Base-by-base conservation (phyloP, 768 basidiomycete species). In the Tubosaeta sp. region DNA sequence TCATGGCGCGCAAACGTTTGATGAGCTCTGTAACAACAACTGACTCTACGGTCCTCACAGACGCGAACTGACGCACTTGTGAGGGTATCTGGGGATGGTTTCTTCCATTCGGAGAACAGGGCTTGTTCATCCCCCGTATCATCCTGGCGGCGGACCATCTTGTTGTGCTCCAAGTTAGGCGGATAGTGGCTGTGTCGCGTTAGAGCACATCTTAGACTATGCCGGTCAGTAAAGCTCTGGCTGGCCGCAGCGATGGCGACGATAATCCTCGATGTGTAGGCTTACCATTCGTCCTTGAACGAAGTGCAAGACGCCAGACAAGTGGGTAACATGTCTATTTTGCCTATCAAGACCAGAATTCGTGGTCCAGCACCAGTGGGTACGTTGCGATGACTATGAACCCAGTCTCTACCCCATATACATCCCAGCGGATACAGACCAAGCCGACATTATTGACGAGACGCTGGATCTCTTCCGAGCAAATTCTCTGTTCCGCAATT, bases 401-500 rank as follows among this genome's bases (percentile, higher is more conserved):
- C 13, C 45, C 50, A 57, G 43, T 48, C 37, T 53, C 53, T 48
- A 54, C 53, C 48, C 53, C 34, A 60, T 43, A 38, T 53, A 31
- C 33, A 31, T 54, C 52, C 27, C 66, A 95, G 95, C 87, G 51
- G 91, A 95, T 67, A 77, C 83, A 2, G 79, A 82, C 9, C 74
- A 84, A 54, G 80, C 83, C 26, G 97, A 99, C 70, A 93, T 98
- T 61, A 81, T 98, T 59, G 95, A 97, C 72, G 97, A 99, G 72
- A 86, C 93, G 2, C 77, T 99, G 43, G 91, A 95, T 73, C 84
- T 98, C 54, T 99, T 99, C 75, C 89, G 97, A 50, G 95, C 95
- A 65, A 99, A 99, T 73, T 97, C 95, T 34, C 86, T 99, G 55
- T 99, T 99, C 75, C 88, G 97, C 65, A 98, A 98, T 75, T 99